phyloP scores from a whole-genome alignment of 1,284 basidiomycete species.

The Naganishia sp. region DNA sequence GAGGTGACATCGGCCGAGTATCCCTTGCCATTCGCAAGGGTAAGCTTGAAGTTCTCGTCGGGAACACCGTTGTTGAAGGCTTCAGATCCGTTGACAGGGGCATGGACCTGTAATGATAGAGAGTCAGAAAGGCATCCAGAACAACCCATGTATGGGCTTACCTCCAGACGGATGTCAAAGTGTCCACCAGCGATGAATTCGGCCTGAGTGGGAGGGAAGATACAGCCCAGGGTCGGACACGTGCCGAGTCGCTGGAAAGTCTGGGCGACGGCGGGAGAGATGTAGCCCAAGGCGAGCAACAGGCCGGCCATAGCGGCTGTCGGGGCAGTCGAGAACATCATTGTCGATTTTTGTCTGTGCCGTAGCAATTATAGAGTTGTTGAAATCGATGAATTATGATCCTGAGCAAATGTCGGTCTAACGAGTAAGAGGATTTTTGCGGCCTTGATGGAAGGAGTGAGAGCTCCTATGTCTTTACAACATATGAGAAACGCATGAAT shows the following conservation, averaged over 20 bases:
- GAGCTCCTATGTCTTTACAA: neutral
- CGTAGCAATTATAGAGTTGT: neutral
- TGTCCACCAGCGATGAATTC: constrained; percentile 47
- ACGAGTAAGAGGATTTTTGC: too few species aligned
- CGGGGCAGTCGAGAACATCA: constrained; percentile 22
- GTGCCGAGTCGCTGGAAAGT: constrained; percentile 43
- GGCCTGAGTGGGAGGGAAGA: constrained; percentile 50
- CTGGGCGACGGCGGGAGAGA: constrained; percentile 28
- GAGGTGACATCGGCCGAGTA: constrained; percentile 45
- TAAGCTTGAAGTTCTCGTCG: constrained; percentile 46
- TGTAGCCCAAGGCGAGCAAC: constrained; percentile 24
- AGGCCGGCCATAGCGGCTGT: constrained; percentile 20
- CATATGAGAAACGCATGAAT: too few species aligned
- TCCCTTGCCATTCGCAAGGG: constrained; percentile 44
- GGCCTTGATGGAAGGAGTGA: neutral
- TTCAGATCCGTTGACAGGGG: constrained; percentile 53
- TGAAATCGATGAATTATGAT: too few species aligned
- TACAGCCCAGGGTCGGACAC: constrained; percentile 51
- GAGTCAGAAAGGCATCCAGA: neutral
- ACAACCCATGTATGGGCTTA: constrained; percentile 9
- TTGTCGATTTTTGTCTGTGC: neutral
- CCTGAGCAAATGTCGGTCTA: too few species aligned
- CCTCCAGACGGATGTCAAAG: constrained; percentile 40
- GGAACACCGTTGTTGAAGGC: constrained; percentile 52
- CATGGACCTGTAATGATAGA: constrained; percentile 48